phyloP scores from a whole-genome alignment of 371 early-diverging fungal species.

The Neoconidiobolus thromboides region DNA sequence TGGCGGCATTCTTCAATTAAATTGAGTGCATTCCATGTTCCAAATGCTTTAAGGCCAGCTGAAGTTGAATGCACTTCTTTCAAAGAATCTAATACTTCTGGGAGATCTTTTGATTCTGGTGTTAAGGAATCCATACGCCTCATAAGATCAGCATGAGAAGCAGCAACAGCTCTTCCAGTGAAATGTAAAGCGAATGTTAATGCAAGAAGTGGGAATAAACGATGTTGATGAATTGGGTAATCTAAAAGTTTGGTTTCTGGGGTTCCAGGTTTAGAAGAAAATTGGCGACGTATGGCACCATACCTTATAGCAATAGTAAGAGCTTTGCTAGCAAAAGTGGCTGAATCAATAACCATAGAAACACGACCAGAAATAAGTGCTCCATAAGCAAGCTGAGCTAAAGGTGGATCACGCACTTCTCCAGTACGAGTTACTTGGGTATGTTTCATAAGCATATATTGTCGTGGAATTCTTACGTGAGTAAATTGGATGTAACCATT shows the following conservation, averaged over 20 bases:
- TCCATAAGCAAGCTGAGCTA: constrained; percentile 58
- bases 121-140: constrained; percentile 14
- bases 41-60: constrained; percentile 68
- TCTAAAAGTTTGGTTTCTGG: constrained; percentile 59
- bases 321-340: constrained; percentile 38
- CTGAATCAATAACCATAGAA: constrained; percentile 26
- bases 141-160: constrained; percentile 41
- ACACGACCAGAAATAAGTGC: constrained; percentile 67
- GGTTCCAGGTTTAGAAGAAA: constrained; percentile 30
- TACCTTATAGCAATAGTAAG: constrained; percentile 63
- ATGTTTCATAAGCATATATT: constrained; percentile 80
- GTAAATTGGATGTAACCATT: constrained; percentile 76
- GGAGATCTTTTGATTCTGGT: constrained; percentile 13
- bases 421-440: constrained; percentile 67
- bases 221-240: constrained; percentile 60
- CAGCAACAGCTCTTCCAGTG: constrained; percentile 48
- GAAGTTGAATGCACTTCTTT: constrained; percentile 67
- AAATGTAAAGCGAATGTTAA: constrained; percentile 57
- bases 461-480: constrained; percentile 55
- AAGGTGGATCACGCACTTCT: constrained; percentile 47
- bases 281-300: constrained; percentile 62
- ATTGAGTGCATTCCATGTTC: constrained; percentile 44
- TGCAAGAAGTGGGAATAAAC: constrained; percentile 59
- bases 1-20: constrained; percentile 65
- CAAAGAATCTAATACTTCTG: constrained; percentile 45